phyloP scores from a whole-genome alignment of 2,329 filamentous ascomycete genomes.

The Zopfia rhizophila region DNA sequence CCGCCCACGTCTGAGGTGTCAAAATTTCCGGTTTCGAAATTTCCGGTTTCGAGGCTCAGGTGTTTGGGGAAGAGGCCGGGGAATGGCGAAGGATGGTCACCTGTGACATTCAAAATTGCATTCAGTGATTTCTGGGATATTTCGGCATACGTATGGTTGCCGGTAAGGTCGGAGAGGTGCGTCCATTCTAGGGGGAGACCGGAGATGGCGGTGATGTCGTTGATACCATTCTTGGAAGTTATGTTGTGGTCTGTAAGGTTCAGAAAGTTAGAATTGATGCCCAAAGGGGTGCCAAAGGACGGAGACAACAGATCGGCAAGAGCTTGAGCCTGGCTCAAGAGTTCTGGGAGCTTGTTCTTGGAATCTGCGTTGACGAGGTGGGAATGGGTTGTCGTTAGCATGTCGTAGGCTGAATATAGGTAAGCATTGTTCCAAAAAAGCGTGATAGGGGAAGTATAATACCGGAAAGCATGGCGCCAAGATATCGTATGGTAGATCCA shows the following conservation, averaged over 20 bases:
- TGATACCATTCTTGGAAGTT: conserved; percentile 2
- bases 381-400: conserved; percentile 6
- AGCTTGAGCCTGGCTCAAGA: conserved; percentile 6
- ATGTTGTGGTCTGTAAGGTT: conserved; percentile 6
- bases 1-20: conserved; percentile 27
- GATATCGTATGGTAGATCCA: conserved; percentile 15
- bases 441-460: neutral
- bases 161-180: conserved; percentile 28
- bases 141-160: conserved; percentile 29
- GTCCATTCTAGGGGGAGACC: conserved; percentile 16
- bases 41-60: conserved; percentile 27
- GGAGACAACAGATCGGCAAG: conserved; percentile 9
- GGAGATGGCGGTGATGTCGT: conserved; percentile 18
- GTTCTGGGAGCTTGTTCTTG: conserved; percentile 1
- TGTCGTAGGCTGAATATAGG: conserved; percentile 11
- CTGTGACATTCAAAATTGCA: conserved; percentile 28
- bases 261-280: conserved; percentile 16
- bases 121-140: conserved; percentile 28
- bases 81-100: conserved; percentile 24
- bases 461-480: conserved; percentile 13
- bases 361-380: conserved; percentile 4
- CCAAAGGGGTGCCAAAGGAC: conserved; percentile 4
- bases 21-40: conserved; percentile 29
- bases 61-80: conserved; percentile 36
- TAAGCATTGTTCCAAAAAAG: neutral